These are phyloP conservation scores for Trypanosoma platydactyli DNA, from an alignment of 208 protist genomes.

Conservation along the genomic window DNA sequence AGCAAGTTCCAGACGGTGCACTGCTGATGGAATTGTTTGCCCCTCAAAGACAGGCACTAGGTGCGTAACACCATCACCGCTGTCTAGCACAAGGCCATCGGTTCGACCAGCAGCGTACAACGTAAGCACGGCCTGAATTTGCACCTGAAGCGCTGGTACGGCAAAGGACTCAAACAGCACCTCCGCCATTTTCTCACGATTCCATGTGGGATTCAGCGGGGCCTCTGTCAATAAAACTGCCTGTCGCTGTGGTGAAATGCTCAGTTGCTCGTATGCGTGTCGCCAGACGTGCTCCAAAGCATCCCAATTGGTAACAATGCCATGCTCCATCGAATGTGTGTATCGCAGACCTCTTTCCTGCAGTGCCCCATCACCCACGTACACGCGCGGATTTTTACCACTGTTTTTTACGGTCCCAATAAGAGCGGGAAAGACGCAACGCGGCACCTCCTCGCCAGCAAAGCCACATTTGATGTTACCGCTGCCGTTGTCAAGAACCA, in stretches of 20 bases:
- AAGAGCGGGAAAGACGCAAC: constrained; percentile 95
- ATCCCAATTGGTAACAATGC: constrained; percentile 98
- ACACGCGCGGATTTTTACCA: constrained; percentile 91
- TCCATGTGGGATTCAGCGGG: constrained; percentile 90
- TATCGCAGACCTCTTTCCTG: constrained; percentile 89
- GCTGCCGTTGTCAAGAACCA: constrained; percentile 86
- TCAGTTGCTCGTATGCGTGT: constrained; percentile 97
- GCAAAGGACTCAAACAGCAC: constrained; percentile 94
- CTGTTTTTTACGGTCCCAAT: constrained; percentile 94
- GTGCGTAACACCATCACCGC: constrained; percentile 93
- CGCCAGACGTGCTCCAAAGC: constrained; percentile 98
- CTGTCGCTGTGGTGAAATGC: constrained; percentile 95
- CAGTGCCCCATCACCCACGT: constrained; percentile 94
- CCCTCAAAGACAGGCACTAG: constrained; percentile 94
- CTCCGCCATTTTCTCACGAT: constrained; percentile 94
- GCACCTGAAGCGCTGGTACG: constrained; percentile 89
- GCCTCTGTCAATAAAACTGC: constrained; percentile 93
- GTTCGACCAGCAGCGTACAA: constrained; percentile 91
- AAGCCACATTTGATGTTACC: constrained; percentile 95
- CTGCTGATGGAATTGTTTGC: constrained; percentile 80
- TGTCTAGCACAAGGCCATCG: constrained; percentile 92
- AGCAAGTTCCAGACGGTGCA: constrained; percentile 88
- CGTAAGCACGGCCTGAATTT: constrained; percentile 96
- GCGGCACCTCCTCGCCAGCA: constrained; percentile 96
- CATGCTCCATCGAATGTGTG: constrained; percentile 94